Percentiles rank a stretch among this genome's conserved stretches.
Conservation (phyloP, 2,329 filamentous ascomycete genomes). For the Pestalotiopsis sp. region DNA sequence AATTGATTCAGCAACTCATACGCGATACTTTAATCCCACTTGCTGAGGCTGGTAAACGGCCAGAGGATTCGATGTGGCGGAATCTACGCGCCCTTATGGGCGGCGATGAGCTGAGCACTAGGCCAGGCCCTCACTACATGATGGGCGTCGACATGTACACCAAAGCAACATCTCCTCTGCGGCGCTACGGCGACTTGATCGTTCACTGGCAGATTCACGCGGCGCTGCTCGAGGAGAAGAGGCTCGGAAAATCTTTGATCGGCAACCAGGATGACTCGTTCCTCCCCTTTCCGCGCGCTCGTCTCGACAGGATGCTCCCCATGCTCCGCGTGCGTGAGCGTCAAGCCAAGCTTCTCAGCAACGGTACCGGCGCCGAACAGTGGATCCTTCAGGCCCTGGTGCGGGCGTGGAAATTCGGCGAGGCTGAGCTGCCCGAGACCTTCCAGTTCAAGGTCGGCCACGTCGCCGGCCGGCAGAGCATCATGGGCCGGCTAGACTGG, state of each 20-base stretch:
- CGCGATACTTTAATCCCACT: slow-evolving; percentile 41
- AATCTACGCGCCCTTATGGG: slow-evolving; percentile 46
- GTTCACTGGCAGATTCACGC: slow-evolving; percentile 70
- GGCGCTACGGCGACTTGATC: slow-evolving; percentile 64
- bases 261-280: slow-evolving; percentile 34
- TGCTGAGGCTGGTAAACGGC: slow-evolving; percentile 35
- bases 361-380: slow-evolving; percentile 45
- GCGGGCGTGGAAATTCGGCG: slow-evolving; percentile 59
- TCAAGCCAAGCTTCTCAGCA: slow-evolving; percentile 46
- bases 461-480: slow-evolving; percentile 31
- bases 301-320: slow-evolving; percentile 49
- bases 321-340: slow-evolving; percentile 56
- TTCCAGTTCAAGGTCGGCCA: slow-evolving; percentile 51
- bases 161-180: slow-evolving; percentile 68
- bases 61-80: slow-evolving; percentile 31
- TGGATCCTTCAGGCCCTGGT: slow-evolving; percentile 64
- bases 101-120: slow-evolving; percentile 52
- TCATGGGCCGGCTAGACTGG: slow-evolving; percentile 50
- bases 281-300: slow-evolving; percentile 47
- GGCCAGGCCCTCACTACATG: slow-evolving; percentile 56
- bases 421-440: slow-evolving; percentile 47
- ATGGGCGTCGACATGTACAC: slow-evolving; percentile 64
- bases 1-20: slow-evolving; percentile 39
- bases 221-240: slow-evolving; percentile 50
- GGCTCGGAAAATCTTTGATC: slow-evolving; percentile 35